Percentiles rank a stretch among this genome's conserved stretches.
These are phyloP conservation scores for Sporisorium iseilematis-ciliati DNA, from an alignment of 1,284 basidiomycete species.

Conservation along the genomic window DNA sequence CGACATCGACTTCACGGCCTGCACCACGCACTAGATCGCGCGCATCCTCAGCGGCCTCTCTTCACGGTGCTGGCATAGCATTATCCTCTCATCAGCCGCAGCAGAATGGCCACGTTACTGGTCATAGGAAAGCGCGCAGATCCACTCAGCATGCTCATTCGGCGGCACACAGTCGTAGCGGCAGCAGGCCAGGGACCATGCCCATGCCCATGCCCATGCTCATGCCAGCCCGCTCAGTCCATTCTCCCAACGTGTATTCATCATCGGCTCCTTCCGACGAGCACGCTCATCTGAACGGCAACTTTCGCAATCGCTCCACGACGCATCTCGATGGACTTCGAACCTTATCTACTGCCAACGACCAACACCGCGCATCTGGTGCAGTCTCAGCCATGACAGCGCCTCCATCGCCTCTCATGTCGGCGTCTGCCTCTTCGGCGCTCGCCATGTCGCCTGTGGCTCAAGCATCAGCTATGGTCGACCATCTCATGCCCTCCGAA, in stretches of 20 bases:
- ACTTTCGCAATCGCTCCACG: constrained; percentile 42
- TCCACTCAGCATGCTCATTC: constrained; percentile 15
- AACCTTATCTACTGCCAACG: constrained; percentile 14
- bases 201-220: constrained; percentile 8
- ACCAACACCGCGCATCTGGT: constrained; percentile 7
- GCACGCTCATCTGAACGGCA: constrained; percentile 10
- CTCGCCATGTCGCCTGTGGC: constrained; percentile 35
- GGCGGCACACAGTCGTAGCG: constrained; percentile 15
- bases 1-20: constrained; percentile 4
- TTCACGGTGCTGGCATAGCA: constrained; percentile 9
- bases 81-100: constrained; percentile 14
- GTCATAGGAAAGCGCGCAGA: constrained; percentile 15
- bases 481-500: constrained; percentile 29
- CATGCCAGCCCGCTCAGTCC: constrained; percentile 1
- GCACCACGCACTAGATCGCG: constrained; percentile 27
- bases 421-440: constrained; percentile 28
- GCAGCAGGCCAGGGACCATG: constrained; percentile 25
- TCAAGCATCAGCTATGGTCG: constrained; percentile 22
- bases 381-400: constrained; percentile 21
- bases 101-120: constrained; percentile 13
- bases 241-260: neutral
- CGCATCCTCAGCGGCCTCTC: constrained; percentile 30
- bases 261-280: constrained; percentile 14
- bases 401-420: constrained; percentile 24
- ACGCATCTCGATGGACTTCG: constrained; percentile 35